phyloP scores from a whole-genome alignment of 2,329 filamentous ascomycete genomes.

The Helminthosporium solani region DNA sequence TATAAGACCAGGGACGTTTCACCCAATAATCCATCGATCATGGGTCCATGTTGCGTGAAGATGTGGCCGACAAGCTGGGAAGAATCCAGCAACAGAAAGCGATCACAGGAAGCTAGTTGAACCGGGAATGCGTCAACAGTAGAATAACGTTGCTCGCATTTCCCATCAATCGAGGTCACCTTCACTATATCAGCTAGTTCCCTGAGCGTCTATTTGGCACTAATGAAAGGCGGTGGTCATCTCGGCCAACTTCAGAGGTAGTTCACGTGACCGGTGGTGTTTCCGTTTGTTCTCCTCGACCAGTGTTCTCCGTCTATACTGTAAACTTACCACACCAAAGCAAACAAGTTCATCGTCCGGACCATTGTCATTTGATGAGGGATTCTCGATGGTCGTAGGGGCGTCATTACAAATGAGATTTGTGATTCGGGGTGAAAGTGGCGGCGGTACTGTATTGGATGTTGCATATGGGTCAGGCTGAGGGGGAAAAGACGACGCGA shows the following conservation, averaged over 20 bases:
- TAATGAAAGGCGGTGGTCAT: not conserved
- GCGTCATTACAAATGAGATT: no score
- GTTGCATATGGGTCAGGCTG: not conserved
- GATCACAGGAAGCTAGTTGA: constrained; percentile 3
- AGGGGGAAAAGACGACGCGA: no score
- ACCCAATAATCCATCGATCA: constrained; percentile 14
- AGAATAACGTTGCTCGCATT: constrained; percentile 1
- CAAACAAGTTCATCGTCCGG: constrained; percentile 12
- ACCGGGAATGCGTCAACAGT: constrained; percentile 1
- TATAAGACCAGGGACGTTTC: constrained; percentile 3
- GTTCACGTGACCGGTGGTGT: not conserved
- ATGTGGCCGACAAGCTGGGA: constrained; percentile 1
- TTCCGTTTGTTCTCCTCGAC: not conserved
- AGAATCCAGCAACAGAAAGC: constrained; percentile 4
- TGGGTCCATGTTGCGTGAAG: constrained; percentile 10
- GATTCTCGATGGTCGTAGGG: not conserved
- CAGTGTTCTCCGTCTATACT: not conserved
- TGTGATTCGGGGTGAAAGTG: no score
- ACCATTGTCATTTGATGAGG: not conserved
- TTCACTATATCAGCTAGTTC: not conserved
- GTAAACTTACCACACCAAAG: constrained; percentile 20
- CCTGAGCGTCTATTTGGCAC: no score
- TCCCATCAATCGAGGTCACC: constrained; percentile 3
- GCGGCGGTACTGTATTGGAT: no score
- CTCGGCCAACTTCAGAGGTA: not conserved